Evolutionary conservation across 108 stramenopile genomes (phyloP), one percentile per base, ranked within the genome.

Genomic region (Nannochloropsis gaditana): DNA sequence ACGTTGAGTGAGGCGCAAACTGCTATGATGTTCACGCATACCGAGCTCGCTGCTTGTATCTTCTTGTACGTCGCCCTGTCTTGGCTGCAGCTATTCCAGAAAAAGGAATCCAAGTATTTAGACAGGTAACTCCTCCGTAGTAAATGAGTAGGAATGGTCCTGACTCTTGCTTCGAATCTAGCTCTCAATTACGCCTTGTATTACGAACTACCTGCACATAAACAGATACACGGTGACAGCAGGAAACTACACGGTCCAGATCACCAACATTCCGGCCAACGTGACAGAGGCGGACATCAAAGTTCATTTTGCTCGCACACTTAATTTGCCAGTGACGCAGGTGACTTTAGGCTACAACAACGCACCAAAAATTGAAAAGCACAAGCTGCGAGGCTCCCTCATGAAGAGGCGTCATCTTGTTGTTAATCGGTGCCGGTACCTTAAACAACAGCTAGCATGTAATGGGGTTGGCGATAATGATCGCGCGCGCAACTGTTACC

Each of bases 271-370:
- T 2, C 90, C 90, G 2, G 21, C 80, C 17, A 44, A 86, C 21
- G 44, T 83, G 41, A 90, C 90, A 9, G 90, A 91, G 85, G 82
- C 84, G 15, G 87, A 90, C 41, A 21, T 91, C 9, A 42, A 45
- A 5, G 45, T 45, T 21, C 89, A 90, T 81, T 89, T 91, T 41
- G 82, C 85, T 87, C 85, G 43, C 44, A n/a, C 86, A 2, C 84
- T 88, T 15, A 47, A 50, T 45, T 41, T 80, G n/a, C 45, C 80
- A 42, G 84, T 88, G 15, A 73, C 3, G 5, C 42, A 45, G 11
- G 82, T 83, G 45, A 44, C 86, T n/a, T 43, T 86, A 4, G 86
- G 82, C n/a, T 86, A 83, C 41, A 41, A 86, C 43, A 86, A 86
- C 31, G 73, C 45, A 3, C 21, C n/a, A 19, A 82, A 86, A 43